Evolutionary conservation across 352 stramenopile species (phyloP), one percentile per base, ranked within the genome.

Genomic region (Phytophthora pluvialis): DNA sequence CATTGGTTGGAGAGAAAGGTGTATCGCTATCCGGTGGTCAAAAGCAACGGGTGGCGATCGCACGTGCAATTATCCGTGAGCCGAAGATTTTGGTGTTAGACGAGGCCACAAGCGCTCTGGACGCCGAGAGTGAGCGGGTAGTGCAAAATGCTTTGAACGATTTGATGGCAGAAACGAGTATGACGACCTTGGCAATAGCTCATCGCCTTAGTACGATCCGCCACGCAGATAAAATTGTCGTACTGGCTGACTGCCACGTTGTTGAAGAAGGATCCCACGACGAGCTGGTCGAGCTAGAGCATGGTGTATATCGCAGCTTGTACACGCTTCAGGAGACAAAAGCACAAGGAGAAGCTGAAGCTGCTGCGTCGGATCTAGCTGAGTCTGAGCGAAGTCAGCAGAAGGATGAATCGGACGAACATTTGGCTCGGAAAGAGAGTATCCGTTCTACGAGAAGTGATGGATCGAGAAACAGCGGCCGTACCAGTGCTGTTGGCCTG

Each of bases 11-110:
- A 2, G 68, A 79, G 59, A 81, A 83, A 36, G 90, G 91, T 16
- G 75, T 84, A 3, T 80, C 84, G 25, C 72, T 99, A 4, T 98
- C 87, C 13, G 97, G 72, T 25, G 73, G 76, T 11, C 67, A 82
- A 54, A 74, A 74, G 31, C 66, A 74, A 26, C 60, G 96, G n/a
- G 46, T 91, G 8, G 82, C 80, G 2, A 85, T 91, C 12, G 81
- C 78, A 4, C 67, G 81, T 21, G 81, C 80, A 5, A 57, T 91
- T 5, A 46, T 86, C 0, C 72, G 74, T 0, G 54, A 86, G 5
- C 75, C 80, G 1, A 77, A 81, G 26, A 79, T 90, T 7, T 46
- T 90, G 12, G 63, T 90, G 3, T 55, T 91, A 10, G 81, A 21
- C 21, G 81, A 89, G 62, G 80, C 81, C 4, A 91, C 81, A 1